A percentile compares a stretch with the other conserved stretches of the same genome.
These are phyloP conservation scores for Amanita bisporigera DNA, from an alignment of 1,284 basidiomycete species.

Conservation along the genomic window DNA sequence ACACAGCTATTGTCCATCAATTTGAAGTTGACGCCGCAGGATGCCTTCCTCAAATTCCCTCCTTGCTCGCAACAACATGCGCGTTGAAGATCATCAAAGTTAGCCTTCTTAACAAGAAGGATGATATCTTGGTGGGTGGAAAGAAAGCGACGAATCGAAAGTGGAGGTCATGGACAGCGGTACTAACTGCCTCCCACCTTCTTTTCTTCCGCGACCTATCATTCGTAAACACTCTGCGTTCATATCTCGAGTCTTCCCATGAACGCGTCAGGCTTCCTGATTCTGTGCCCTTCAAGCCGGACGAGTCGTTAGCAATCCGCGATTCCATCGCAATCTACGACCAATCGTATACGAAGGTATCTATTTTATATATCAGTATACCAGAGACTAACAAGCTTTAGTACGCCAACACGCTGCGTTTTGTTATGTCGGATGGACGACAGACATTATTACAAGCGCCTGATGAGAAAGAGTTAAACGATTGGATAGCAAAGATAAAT, in stretches of 20 bases:
- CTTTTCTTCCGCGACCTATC: conserved; percentile 89
- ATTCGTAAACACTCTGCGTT: conserved; percentile 66
- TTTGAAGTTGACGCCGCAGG: conserved; percentile 25
- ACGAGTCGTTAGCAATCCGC: conserved; percentile 85
- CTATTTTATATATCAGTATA: conserved; percentile 4
- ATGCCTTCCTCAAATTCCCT: conserved; percentile 24
- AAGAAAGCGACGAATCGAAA: conserved; percentile 80
- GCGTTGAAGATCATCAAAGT: conserved; percentile 83
- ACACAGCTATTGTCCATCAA: background rate
- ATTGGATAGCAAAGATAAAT: conserved; percentile 94
- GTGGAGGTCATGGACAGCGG: conserved; percentile 88
- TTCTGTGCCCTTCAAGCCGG: conserved; percentile 76
- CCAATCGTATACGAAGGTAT: conserved; percentile 74
- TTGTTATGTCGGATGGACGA: conserved; percentile 77
- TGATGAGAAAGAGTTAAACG: conserved; percentile 80
- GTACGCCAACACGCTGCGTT: conserved; percentile 79
- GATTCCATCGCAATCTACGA: conserved; percentile 84
- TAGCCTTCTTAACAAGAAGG: conserved; percentile 85
- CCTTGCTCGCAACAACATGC: conserved; percentile 43
- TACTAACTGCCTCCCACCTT: conserved; percentile 90
- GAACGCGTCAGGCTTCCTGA: conserved; percentile 54
- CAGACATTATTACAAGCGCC: conserved; percentile 84
- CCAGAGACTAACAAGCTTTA: conserved; percentile 38
- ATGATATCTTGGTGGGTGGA: conserved; percentile 78
- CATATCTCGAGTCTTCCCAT: conserved; percentile 52